Evolutionary conservation across 2,329 filamentous ascomycete species (phyloP), one percentile per base, ranked within the genome.

Genomic region (Colletotrichum higginsianum): DNA sequence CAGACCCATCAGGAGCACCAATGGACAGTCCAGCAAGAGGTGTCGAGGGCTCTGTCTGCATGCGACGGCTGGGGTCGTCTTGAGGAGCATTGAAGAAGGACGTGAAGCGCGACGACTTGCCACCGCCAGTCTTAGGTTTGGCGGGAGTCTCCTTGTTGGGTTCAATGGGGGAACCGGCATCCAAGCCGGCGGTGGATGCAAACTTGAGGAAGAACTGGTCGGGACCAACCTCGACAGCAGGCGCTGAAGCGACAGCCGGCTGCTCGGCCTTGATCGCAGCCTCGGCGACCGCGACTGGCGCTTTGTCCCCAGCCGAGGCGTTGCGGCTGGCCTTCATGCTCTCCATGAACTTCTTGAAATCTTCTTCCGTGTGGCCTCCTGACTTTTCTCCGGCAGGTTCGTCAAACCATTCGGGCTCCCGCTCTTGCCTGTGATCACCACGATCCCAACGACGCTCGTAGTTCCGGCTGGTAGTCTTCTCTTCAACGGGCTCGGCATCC

Each of bases 261-360:
- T 87, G 88, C 72, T 89, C 87, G 11, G 81, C 78, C 71, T 89
- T 87, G 50, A 79, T 73, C 18, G 78, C 77, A 26, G 82, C 76
- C 40, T 82, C 83, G 21, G 81, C 69, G 55, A 81, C 77, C 4
- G 80, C 67, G 46, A 77, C 72, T 16, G 76, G 71, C 6, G 82
- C 76, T 67, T 83, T 82, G 66, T 82, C 78, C 75, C 86, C 79
- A 5, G 79, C 73, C 58, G 76, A 77, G 55, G 77, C 80, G 71
- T 79, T 83, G 76, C 86, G 89, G 73, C 89, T 88, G 49, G 91
- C 91, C 81, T 93, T 96, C 94, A 97, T 97, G 74, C 88, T 89
- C 76, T 97, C 94, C 87, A 98, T 98, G 91, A 96, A 98, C 75
- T 94, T 94, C 83, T 97, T 92, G 81, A 98, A 97, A 75, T 98